Base-by-base conservation (phyloP, 1,139 yeast species). In the Saccharomyces pastorianus region DNA sequence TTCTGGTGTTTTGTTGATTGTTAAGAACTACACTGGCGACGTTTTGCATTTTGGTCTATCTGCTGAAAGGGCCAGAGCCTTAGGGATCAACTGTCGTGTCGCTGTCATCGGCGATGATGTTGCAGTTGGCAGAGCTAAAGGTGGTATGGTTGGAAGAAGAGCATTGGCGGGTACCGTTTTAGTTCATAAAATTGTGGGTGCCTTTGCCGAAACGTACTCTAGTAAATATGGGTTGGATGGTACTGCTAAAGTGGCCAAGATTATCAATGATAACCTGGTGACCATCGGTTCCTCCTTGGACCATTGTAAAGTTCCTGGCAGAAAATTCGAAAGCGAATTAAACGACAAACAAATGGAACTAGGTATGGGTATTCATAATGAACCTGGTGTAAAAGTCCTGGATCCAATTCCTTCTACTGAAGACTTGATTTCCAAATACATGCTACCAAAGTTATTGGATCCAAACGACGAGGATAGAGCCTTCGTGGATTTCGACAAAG, bases 361-460 rank as follows among this genome's bases (percentile, higher is more conserved):
- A 58, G 98, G 98, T 28, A 85, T 91, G 83, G 98, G 98, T 51
- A 91, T 91, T 58, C 98, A 91, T 71, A 91, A 91, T 66, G 98
- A 91, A 68, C 95, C 96, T 0, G 97, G 97, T 55, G 82, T 82
- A 53, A 76, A 81, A 59, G 81, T 85, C 61, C 70, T 86, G 49
- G 77, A 81, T 20, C 93, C 95, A 47, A 81, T 90, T 61, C 95
- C 96, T 26, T 66, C 78, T 1, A 79, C 86, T 51, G 83, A 80
- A 46, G 78, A 76, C 1, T 72, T 88, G 54, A 71, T 84, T 53
- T 73, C 75, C 46, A 73, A 75, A n/a, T 68, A 73, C 41, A 69
- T 79, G 66, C 73, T 86, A 67, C 79, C 79, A 58, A 73, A 79
- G 56, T 72, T 82, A 56, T 69, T 86, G 56, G 76, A 82, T 53